Evolutionary conservation across 2,329 filamentous ascomycete species (phyloP).

Genomic region (Epichloe brachyelytri): DNA sequence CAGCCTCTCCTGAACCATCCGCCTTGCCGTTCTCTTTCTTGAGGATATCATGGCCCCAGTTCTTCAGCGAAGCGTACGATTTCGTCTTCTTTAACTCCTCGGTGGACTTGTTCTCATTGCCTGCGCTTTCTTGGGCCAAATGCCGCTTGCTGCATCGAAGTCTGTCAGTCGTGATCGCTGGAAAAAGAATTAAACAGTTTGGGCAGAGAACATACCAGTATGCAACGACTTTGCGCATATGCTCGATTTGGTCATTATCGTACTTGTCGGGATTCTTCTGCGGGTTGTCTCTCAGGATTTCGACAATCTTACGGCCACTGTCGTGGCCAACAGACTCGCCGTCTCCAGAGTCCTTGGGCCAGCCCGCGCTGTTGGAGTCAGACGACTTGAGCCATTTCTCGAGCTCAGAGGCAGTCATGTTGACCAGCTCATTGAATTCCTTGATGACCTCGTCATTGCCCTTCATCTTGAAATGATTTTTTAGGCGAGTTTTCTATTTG

Average conservation of each 20-base stretch:
- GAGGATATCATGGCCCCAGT: slow-evolving; percentile 44
- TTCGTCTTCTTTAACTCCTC: slow-evolving; percentile 34
- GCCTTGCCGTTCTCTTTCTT: slow-evolving; percentile 21
- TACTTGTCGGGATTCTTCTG: slow-evolving; percentile 43
- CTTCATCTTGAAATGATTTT: slow-evolving; percentile 9
- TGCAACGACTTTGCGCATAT: slow-evolving; percentile 50
- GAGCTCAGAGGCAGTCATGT: slow-evolving; percentile 50
- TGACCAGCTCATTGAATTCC: slow-evolving; percentile 54
- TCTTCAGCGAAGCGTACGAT: slow-evolving; percentile 47
- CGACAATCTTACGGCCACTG: slow-evolving; percentile 49
- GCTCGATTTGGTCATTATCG: slow-evolving; percentile 38
- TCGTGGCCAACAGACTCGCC: slow-evolving; percentile 52
- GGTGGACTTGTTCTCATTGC: slow-evolving; percentile 37
- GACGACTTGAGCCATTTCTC: slow-evolving; percentile 47
- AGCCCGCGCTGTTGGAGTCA: slow-evolving; percentile 46
- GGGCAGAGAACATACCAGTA: slow-evolving; percentile 33
- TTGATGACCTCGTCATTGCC: slow-evolving; percentile 22
- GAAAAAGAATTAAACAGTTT: background rate
- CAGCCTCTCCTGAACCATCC: slow-evolving; percentile 5
- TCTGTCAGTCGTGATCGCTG: background rate
- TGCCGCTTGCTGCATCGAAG: slow-evolving; percentile 38
- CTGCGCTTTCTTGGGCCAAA: slow-evolving; percentile 48
- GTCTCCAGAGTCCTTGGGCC: slow-evolving; percentile 42
- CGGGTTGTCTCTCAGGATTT: slow-evolving; percentile 50
- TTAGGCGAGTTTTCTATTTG: background rate